Evolutionary conservation across 306 rosid species (phyloP).

Genomic region (Begonia loranthoides): DNA sequence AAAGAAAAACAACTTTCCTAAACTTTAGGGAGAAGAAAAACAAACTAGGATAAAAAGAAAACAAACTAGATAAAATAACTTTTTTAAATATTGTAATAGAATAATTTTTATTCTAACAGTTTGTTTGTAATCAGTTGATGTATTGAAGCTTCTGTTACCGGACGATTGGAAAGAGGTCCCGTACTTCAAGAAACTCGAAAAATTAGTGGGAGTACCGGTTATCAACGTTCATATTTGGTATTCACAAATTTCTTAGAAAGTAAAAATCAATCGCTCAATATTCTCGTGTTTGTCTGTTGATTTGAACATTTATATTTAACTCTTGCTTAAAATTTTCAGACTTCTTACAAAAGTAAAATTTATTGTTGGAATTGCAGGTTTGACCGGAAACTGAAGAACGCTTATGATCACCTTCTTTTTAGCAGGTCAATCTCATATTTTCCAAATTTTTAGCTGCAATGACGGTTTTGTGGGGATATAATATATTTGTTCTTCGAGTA

Average conservation of each 20-base stretch:
- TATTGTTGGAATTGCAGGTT: slow-evolving; percentile 45
- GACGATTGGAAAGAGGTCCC: slow-evolving; percentile 79
- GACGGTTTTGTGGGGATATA: no score
- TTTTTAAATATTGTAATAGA: no score
- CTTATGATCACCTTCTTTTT: slow-evolving; percentile 88
- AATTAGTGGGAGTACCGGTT: slow-evolving; percentile 92
- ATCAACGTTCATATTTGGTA: slow-evolving; percentile 94
- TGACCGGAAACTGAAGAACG: slow-evolving; percentile 90
- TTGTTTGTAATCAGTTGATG: slow-evolving; percentile 49
- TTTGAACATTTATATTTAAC: background rate
- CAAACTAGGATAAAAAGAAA: no score
- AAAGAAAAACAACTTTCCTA: no score
- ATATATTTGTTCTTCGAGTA: no score
- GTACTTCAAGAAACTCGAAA: slow-evolving; percentile 82
- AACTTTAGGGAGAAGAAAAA: no score
- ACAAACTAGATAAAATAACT: no score
- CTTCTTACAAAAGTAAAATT: background rate
- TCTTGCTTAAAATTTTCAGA: background rate
- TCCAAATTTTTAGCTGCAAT: slow-evolving; percentile 6
- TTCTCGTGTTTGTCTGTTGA: background rate
- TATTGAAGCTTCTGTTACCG: slow-evolving; percentile 82
- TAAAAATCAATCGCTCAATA: background rate
- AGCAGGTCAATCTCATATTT: slow-evolving; percentile 63
- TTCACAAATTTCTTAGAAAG: slow-evolving; percentile 11
- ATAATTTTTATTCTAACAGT: no score